A percentile compares a stretch with the other conserved stretches of the same genome.
phyloP scores from a whole-genome alignment of 2,329 filamentous ascomycete genomes.

The Moelleriella libera region DNA sequence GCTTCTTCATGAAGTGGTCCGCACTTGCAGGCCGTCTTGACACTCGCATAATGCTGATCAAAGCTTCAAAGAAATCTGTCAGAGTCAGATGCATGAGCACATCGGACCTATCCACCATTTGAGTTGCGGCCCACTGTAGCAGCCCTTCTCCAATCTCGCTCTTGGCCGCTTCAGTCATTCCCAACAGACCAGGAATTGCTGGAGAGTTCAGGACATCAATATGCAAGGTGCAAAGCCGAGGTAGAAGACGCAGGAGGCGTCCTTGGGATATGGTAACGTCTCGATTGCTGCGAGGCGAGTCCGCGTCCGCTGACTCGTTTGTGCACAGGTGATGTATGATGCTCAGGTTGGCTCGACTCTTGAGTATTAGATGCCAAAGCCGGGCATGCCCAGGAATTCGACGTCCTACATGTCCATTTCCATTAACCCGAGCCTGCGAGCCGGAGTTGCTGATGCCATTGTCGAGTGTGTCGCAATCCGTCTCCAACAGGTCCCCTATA shows the following conservation, averaged over 20 bases:
- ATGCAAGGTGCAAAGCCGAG: conserved; percentile 33
- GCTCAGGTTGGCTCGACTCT: conserved; percentile 26
- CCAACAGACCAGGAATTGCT: conserved; percentile 19
- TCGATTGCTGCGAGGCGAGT: conserved; percentile 12
- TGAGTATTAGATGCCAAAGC: conserved; percentile 39
- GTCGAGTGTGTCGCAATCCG: conserved; percentile 30
- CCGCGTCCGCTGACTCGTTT: conserved; percentile 13
- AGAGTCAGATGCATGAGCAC: conserved; percentile 34
- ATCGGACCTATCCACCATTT: conserved; percentile 36
- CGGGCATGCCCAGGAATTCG: conserved; percentile 30
- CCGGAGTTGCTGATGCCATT: too few species aligned
- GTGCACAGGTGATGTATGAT: conserved; percentile 24
- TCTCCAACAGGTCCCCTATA: conserved; percentile 38
- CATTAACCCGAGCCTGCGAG: conserved; percentile 9
- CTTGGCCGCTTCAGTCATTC: conserved; percentile 6
- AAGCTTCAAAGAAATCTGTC: conserved; percentile 37
- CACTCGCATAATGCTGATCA: conserved; percentile 32
- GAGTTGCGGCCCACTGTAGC: conserved; percentile 34
- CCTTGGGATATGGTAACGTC: conserved; percentile 37
- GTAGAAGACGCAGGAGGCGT: conserved; percentile 35
- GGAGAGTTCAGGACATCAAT: conserved; percentile 23
- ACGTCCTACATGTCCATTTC: conserved; percentile 6
- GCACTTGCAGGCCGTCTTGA: conserved; percentile 20
- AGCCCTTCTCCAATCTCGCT: conserved; percentile 21
- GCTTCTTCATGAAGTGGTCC: conserved; percentile 19